Base-by-base conservation (phyloP, 306 rosid genomes). In the Cotoneaster glaucophyllus region DNA sequence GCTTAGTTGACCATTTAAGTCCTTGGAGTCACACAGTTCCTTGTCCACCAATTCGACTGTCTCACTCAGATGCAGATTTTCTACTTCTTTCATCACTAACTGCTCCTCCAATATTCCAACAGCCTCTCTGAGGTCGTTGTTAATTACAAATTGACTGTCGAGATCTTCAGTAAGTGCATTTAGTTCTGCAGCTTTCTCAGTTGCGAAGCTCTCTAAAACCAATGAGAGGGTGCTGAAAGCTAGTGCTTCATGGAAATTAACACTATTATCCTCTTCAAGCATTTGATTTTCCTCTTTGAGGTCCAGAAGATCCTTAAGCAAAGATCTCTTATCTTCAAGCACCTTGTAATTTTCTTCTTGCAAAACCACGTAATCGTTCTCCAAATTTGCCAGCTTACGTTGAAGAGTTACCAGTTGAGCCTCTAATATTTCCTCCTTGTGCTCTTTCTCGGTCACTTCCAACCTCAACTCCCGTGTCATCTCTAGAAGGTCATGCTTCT, bases 401-500 rank as follows among this genome's bases (percentile, higher is more conserved):
- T 75, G 85, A 74, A 83, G 81, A 75, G 70, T 74, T 73, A 82
- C 85, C 86, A 90, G 45, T 74, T 83, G 83, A 64, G 75, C 85
- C 79, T 89, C 84, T 8, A 92, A 79, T 25, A 25, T 52, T 48
- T 82, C 82, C 84, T 87, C 91, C 75, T 66, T 85, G 65, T 82
- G 86, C 79, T 87, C 96, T 74, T 87, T 85, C 79, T 73, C 74
- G 66, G 68, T 81, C 86, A 82, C 80, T 87, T 88, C 88, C 74
- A 72, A 71, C 69, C 74, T 82, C 78, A 96, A 83, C 74, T 82
- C 77, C 85, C 25, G 79, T 63, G 86, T 87, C 77, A 75, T 84
- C 88, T 88, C 87, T 56, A 74, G 77, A 75, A 96, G 93, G 62
- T 87, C 88, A 48, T 83, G 84, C 76, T 87, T 88, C 80, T 89